Evolutionary conservation across 345 rosid species (phyloP), one percentile per base, ranked within the genome.

Genomic region (Streptanthus diversifolius): DNA sequence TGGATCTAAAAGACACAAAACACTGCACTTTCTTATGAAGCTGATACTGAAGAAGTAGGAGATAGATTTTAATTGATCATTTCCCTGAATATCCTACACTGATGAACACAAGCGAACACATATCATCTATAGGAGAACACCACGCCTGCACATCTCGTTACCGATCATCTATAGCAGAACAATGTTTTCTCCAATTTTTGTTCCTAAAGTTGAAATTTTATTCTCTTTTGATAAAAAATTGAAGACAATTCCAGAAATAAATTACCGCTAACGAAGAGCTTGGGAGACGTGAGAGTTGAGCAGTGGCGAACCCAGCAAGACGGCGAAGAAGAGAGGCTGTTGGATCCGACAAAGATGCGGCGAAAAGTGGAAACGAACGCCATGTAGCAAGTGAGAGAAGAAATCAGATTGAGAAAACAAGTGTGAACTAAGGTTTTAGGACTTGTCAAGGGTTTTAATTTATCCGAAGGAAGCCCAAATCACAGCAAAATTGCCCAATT

Each of bases 251-350:
- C 17, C 1, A 41, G 24, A 22, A 12, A 11, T 18, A 43, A 30
- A 57, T 13, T 81, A 90, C 96, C 96, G 73, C 91, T 88, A 48
- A 92, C 65, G 83, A 90, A 90, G 78, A 92, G 92, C 82, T 82
- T 88, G 13, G 96, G 95, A 33, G 89, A 83, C 32, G 95, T 85
- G 41, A 90, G 93, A 44, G 93, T 87, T 3, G 91, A 82, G 68
- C 68, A 79, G 48, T 75, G 56, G 40, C 91, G 89, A 80, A 67
- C 22, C 52, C 63, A 76, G 3, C 68, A 63, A 17, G 68, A 74
- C 17, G 77, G 83, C 8, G 80, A 61, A 47, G 80, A 68, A 67
- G 39, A 67, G 84, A 76, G 17, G 67, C 64, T 29, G 76, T 72
- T 68, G 43, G 84, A 71, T 44, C 78, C 72, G 57, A 44, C 43